Conservation (phyloP, 805 yeast species). For the Tetrapisispora iriomotensis region DNA sequence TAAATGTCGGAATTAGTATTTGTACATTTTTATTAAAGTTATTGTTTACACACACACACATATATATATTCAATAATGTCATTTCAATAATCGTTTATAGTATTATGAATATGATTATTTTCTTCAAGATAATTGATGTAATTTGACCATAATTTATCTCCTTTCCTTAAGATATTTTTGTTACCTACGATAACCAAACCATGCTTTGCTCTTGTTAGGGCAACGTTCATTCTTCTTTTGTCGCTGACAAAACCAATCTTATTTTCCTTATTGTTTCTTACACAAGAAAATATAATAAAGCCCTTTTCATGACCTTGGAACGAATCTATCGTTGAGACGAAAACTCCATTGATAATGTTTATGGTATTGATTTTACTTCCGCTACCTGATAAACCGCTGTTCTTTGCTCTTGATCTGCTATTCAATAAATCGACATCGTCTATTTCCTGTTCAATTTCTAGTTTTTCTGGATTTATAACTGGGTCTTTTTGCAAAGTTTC, state of each 20-base stretch:
- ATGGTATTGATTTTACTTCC: conserved; percentile 13
- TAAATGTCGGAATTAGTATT: not conserved
- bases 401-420: conserved; percentile 18
- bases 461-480: conserved; percentile 45
- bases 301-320: conserved; percentile 97
- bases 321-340: conserved; percentile 67
- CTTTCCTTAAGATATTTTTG: conserved; percentile 35
- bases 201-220: conserved; percentile 58
- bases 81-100: conserved; percentile 13
- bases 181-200: conserved; percentile 59
- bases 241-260: conserved; percentile 58
- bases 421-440: conserved; percentile 52
- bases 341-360: conserved; percentile 34
- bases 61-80: not conserved
- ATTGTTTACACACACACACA: not conserved
- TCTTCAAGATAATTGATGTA: conserved; percentile 35
- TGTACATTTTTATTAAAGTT: not conserved
- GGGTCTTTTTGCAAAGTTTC: conserved; percentile 38
- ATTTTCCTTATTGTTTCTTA: conserved; percentile 47
- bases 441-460: conserved; percentile 39
- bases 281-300: conserved; percentile 66
- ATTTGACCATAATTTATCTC: conserved; percentile 42
- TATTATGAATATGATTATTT: conserved; percentile 26
- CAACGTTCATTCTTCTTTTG: conserved; percentile 56
- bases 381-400: conserved; percentile 2